These are phyloP conservation scores for Holtermannia corniformis DNA, from an alignment of 768 basidiomycete species.

Conservation along the genomic window DNA sequence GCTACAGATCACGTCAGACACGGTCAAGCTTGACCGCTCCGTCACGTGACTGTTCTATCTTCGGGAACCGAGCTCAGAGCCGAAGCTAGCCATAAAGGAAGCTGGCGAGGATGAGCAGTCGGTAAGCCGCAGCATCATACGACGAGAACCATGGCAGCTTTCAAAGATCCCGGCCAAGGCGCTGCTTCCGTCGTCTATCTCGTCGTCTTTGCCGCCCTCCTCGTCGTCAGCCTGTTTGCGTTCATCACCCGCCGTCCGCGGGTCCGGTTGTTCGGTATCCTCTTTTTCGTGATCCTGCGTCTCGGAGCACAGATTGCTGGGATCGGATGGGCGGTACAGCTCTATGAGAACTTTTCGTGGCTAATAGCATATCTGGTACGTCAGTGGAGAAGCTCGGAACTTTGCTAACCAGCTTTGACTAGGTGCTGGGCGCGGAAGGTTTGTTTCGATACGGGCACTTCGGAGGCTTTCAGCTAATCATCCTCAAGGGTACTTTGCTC, in stretches of 20 bases:
- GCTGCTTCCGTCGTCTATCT: conserved; percentile 5
- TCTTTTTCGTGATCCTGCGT: not conserved
- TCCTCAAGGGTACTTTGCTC: conserved; percentile 6
- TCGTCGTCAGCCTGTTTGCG: not conserved
- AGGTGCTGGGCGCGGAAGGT: conserved; percentile 5
- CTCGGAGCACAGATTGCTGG: not conserved
- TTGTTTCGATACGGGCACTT: not conserved
- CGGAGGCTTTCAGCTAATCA: not conserved
- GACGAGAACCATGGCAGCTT: not conserved
- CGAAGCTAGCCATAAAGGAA: no score
- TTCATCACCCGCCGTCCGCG: not conserved
- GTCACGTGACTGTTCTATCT: no score
- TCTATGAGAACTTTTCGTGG: conserved; percentile 1
- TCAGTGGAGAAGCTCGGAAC: not conserved
- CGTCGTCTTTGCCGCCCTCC: not conserved
- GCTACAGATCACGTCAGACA: no score
- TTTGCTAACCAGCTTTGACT: not conserved
- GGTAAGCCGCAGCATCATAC: no score
- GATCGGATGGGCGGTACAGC: conserved; percentile 1
- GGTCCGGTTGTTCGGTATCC: not conserved
- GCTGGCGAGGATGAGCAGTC: no score
- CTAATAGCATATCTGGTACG: conserved; percentile 1
- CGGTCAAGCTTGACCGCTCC: no score
- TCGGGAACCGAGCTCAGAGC: no score
- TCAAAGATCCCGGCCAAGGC: not conserved